phyloP scores from a whole-genome alignment of 2,329 filamentous ascomycete species.

The Fonsecaea pugnacius region DNA sequence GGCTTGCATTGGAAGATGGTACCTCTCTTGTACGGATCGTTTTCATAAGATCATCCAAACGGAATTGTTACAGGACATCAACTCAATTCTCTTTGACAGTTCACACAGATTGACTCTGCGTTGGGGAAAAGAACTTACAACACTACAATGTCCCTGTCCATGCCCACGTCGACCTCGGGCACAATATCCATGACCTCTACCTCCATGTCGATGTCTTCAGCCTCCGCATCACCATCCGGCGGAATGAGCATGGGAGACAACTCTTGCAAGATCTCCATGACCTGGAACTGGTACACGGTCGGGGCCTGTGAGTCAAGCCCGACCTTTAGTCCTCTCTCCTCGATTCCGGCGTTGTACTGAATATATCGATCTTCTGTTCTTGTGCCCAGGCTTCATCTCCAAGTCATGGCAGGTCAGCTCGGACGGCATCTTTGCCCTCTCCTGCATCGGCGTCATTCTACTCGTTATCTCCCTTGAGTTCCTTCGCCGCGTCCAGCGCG shows the following conservation, averaged over 20 bases:
- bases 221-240: constrained; percentile 1
- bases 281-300: constrained; percentile 76
- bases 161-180: background rate
- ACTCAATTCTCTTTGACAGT: background rate
- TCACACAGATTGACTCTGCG: background rate
- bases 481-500: constrained; percentile 70
- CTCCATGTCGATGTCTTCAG: constrained; percentile 4
- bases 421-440: constrained; percentile 4
- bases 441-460: constrained; percentile 62
- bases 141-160: constrained; percentile 12
- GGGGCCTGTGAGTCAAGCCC: constrained; percentile 56
- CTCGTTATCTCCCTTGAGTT: constrained; percentile 74
- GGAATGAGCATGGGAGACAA: constrained; percentile 7
- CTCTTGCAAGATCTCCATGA: constrained; percentile 54
- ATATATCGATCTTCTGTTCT: background rate
- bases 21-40: background rate
- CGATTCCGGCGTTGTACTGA: constrained; percentile 56
- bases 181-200: constrained; percentile 1
- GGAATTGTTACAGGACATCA: background rate
- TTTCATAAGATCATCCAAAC: background rate
- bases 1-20: background rate
- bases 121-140: background rate
- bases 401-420: constrained; percentile 68
- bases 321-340: constrained; percentile 46
- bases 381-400: constrained; percentile 74